Evolutionary conservation across 2,329 filamentous ascomycete genomes (phyloP).

Genomic region (Grosmannia serpens): DNA sequence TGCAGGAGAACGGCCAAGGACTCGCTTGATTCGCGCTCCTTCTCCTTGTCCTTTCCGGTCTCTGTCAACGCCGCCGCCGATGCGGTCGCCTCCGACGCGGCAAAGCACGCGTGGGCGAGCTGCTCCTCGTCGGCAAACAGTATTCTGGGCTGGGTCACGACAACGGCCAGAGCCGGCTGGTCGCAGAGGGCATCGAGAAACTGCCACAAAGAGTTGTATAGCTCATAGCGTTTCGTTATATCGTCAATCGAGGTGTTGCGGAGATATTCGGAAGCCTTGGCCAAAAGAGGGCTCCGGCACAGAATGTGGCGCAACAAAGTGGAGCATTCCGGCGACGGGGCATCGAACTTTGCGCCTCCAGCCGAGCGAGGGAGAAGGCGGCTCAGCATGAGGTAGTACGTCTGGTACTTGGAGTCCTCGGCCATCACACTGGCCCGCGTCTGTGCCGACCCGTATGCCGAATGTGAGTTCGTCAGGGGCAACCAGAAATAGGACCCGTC

Average conservation of each 20-base stretch:
- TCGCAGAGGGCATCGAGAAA: slow-evolving; percentile 25
- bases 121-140: slow-evolving; percentile 22
- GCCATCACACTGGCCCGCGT: too few relatives aligned
- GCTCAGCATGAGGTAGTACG: not conserved
- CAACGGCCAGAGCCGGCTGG: slow-evolving; percentile 18
- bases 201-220: slow-evolving; percentile 27
- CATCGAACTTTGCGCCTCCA: not conserved
- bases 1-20: not conserved
- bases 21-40: not conserved
- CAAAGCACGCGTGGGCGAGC: slow-evolving; percentile 23
- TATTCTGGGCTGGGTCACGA: slow-evolving; percentile 22
- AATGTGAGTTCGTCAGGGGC: not conserved
- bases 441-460: too few relatives aligned
- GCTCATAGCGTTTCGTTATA: slow-evolving; percentile 10
- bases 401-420: not conserved
- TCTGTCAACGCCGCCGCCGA: not conserved
- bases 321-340: not conserved
- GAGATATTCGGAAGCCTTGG: slow-evolving; percentile 14
- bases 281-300: slow-evolving; percentile 15
- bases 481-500: not conserved
- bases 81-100: not conserved
- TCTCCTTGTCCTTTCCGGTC: not conserved
- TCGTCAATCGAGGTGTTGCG: slow-evolving; percentile 17
- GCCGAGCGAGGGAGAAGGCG: not conserved
- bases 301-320: not conserved